These are phyloP conservation scores for Rhipidocladum racemiflorum DNA, from an alignment of 176 grass and related monocot species.

Conservation along the genomic window DNA sequence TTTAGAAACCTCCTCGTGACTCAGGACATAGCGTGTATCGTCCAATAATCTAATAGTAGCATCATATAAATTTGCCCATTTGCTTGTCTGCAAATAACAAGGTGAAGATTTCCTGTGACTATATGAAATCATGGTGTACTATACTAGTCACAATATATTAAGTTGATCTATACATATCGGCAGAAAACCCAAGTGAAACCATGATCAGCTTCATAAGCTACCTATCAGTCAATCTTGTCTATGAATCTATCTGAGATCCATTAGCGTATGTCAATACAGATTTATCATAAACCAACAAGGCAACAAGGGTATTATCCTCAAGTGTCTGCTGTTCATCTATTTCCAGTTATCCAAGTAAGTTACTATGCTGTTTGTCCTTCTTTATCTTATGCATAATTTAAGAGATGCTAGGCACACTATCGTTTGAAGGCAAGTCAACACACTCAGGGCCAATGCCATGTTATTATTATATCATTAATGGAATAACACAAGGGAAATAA, in stretches of 20 bases:
- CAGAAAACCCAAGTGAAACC: slow-evolving; percentile 14
- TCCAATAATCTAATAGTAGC: slow-evolving; percentile 77
- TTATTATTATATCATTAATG: background rate
- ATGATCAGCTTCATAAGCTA: background rate
- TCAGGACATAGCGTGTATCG: slow-evolving; percentile 78
- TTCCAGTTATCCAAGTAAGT: background rate
- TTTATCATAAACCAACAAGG: slow-evolving; percentile 18
- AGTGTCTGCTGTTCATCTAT: slow-evolving; percentile 3
- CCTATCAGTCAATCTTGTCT: background rate
- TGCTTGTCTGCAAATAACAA: slow-evolving; percentile 69
- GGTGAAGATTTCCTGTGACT: slow-evolving; percentile 1
- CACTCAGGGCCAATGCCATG: background rate
- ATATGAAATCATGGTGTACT: slow-evolving; percentile 22
- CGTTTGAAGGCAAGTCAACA: slow-evolving; percentile 4
- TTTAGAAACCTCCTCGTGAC: slow-evolving; percentile 70
- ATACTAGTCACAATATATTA: background rate
- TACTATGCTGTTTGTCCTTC: background rate
- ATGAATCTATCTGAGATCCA: background rate
- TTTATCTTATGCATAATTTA: background rate
- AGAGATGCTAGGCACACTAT: background rate
- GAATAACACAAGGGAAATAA: background rate
- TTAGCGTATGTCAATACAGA: background rate
- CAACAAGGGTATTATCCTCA: background rate
- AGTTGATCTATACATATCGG: background rate
- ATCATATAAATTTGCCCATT: slow-evolving; percentile 70